phyloP scores from a whole-genome alignment of 2,329 filamentous ascomycete genomes.

The Aspergillus udagawae region DNA sequence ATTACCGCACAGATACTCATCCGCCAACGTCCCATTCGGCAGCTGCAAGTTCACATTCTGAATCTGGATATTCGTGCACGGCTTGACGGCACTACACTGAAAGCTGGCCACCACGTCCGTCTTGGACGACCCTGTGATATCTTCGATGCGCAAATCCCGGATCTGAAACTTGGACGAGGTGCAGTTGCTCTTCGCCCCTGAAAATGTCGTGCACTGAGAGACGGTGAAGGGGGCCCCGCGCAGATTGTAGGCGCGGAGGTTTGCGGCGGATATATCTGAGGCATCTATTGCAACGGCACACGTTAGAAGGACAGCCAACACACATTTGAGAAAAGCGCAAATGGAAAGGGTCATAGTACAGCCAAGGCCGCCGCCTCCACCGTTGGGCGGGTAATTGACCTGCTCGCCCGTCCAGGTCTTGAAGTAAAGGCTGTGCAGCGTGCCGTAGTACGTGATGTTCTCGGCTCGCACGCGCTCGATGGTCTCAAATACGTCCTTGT shows the following conservation, averaged over 20 bases:
- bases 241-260: slow-evolving; percentile 28
- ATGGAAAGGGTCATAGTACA: slow-evolving; percentile 35
- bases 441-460: slow-evolving; percentile 47
- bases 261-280: slow-evolving; percentile 34
- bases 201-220: slow-evolving; percentile 40
- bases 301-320: too few relatives aligned
- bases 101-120: slow-evolving; percentile 22
- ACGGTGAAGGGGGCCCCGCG: slow-evolving; percentile 32
- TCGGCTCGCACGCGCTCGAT: slow-evolving; percentile 48
- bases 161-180: slow-evolving; percentile 41
- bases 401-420: slow-evolving; percentile 57
- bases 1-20: slow-evolving; percentile 25
- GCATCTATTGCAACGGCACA: slow-evolving; percentile 17
- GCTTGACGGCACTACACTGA: slow-evolving; percentile 29
- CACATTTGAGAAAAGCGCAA: too few relatives aligned
- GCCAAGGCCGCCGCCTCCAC: slow-evolving; percentile 54
- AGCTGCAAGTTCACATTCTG: slow-evolving; percentile 15
- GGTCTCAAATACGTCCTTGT: slow-evolving; percentile 45
- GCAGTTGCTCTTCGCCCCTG: slow-evolving; percentile 34
- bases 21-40: slow-evolving; percentile 15
- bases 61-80: slow-evolving; percentile 23
- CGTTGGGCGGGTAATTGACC: slow-evolving; percentile 53
- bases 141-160: slow-evolving; percentile 22
- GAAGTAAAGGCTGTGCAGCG: slow-evolving; percentile 46
- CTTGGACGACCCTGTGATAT: slow-evolving; percentile 16